Evolutionary conservation across 148 eudicot genomes (phyloP).

Genomic region (Rhododendron vialii): DNA sequence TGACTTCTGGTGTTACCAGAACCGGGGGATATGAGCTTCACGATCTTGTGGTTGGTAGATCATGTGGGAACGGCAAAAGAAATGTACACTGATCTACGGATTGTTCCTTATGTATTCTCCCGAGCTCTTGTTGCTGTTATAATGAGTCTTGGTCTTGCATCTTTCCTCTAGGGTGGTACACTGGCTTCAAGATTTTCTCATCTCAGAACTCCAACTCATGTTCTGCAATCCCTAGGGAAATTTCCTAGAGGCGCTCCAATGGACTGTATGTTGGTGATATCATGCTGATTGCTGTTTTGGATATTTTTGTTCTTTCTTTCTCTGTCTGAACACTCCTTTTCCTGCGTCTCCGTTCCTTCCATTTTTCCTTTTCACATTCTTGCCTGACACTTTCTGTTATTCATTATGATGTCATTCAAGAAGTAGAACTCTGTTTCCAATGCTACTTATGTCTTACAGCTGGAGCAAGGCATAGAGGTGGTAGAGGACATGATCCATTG

Average conservation of each 20-base stretch:
- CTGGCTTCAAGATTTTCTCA: conserved; percentile 45
- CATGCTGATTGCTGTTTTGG: neutral
- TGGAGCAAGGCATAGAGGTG: conserved; percentile 84
- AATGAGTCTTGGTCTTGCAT: conserved; percentile 1
- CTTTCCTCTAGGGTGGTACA: conserved; percentile 45
- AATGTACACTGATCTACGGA: conserved; percentile 24
- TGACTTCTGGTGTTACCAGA: conserved; percentile 82
- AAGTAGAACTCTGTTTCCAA: conserved; percentile 2
- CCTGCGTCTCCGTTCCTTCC: neutral
- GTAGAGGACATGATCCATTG: conserved; percentile 87
- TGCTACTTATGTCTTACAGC: conserved; percentile 29
- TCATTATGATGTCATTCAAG: conserved; percentile 5
- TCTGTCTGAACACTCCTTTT: neutral
- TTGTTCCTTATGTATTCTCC: neutral
- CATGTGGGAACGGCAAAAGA: conserved; percentile 65
- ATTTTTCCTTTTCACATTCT: neutral
- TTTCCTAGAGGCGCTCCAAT: conserved; percentile 65
- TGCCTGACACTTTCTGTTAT: neutral
- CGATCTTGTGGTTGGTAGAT: conserved; percentile 95
- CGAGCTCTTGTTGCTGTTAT: neutral
- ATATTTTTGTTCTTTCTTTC: neutral
- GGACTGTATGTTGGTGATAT: conserved; percentile 45
- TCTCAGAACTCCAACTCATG: conserved; percentile 62
- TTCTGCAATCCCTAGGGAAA: conserved; percentile 75
- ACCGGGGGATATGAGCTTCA: conserved; percentile 96